Evolutionary conservation across 169 alveolate genomes (phyloP).

Genomic region (Plasmodium knowlesi): DNA sequence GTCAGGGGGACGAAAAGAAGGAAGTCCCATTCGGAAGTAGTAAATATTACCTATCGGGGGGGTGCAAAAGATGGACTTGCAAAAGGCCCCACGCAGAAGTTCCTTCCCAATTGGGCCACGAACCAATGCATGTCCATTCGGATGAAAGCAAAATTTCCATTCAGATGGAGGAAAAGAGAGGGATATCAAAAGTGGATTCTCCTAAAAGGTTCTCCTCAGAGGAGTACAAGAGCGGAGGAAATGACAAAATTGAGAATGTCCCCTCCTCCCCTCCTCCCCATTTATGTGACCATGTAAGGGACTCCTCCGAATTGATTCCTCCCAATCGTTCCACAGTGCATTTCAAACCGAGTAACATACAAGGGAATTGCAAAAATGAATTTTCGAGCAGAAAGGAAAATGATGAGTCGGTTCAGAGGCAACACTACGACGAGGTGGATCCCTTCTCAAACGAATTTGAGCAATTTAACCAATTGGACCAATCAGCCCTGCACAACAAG

Average conservation of each 20-base stretch:
- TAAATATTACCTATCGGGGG: background rate
- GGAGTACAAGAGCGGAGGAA: background rate
- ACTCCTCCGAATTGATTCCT: background rate
- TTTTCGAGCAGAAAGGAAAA: background rate
- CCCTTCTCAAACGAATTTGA: background rate
- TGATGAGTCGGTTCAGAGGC: background rate
- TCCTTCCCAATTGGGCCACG: slow-evolving; percentile 1
- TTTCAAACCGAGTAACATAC: background rate
- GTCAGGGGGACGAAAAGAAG: background rate
- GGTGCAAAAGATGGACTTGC: background rate
- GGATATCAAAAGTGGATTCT: background rate
- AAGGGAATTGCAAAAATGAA: background rate
- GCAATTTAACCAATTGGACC: background rate
- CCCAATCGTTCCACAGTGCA: background rate
- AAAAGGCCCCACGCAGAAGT: background rate
- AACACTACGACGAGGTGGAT: background rate
- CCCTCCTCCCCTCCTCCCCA: background rate
- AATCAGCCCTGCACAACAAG: background rate
- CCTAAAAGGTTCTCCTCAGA: background rate
- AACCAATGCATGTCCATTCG: background rate
- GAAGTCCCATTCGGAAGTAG: background rate
- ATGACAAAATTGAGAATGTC: background rate
- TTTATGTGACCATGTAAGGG: background rate
- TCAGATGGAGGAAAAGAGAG: background rate
- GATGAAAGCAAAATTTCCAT: background rate